Evolutionary conservation across 2,329 filamentous ascomycete species (phyloP), one percentile per base, ranked within the genome.

Genomic region (Trichoderma citrinoviride): DNA sequence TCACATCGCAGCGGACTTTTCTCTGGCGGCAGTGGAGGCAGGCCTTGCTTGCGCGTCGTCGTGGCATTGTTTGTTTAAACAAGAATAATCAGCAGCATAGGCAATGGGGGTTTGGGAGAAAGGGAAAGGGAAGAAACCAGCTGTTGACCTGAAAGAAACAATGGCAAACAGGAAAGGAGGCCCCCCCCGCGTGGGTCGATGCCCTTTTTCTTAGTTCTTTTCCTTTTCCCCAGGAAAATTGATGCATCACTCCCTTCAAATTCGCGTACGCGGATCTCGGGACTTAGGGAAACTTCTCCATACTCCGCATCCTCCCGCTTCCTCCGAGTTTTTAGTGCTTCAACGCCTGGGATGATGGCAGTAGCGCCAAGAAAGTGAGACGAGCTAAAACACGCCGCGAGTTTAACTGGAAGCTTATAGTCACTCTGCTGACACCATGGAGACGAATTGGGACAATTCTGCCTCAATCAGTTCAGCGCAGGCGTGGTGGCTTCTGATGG

Each of bases 1-100:
- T 64, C 33, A 69, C 67, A 41, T 69, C 65, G 57, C 67, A 69
- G 3, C 67, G 66, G 8, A 69, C 66, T 21, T 69, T 69, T 61
- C 67, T 58, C 2, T 54, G 56, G 40, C 56, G 63, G 4, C 63
- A 65, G 27, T 58, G 63, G 17, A 61, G 46, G 25, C 63, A 65
- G 4, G 63, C 63, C 21, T 61, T 61, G 63, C 54, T 53, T 37
- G 63, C 63, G 25, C 63, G 63, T 53, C 63, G 55, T 57, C 61
- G 53, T 25, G 52, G 52, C 61, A 62, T 62, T 12, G 58, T 46
- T 40, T 12, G 2, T 50, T 6, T 14, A 8, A 52, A 7, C 5
- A 17, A 19, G 23, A 33, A 5, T 15, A 23, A n/a, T 21, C 33
- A 41, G 57, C 15, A 33, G 15, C 1, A 29, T 7, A n/a, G 41